Base-by-base conservation (phyloP, 208 protist species). In the Wallacemonas sp. region DNA sequence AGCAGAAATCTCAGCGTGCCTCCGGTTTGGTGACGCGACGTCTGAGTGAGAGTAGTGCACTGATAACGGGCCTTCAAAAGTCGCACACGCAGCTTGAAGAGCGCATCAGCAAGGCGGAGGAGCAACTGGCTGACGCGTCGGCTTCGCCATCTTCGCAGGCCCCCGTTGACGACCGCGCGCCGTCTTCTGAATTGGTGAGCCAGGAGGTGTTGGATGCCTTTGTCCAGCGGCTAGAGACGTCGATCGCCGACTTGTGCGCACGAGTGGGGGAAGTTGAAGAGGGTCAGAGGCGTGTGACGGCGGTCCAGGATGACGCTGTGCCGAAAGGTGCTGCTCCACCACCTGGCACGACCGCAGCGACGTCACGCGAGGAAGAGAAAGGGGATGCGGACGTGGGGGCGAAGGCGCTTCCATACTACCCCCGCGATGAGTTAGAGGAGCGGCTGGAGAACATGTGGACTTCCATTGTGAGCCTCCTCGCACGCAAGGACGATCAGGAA, bases 401-500 rank as follows among this genome's bases (percentile, higher is more conserved):
- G 36, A 41, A 6, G 14, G 36, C 36, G 5, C 59, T 31, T 12
- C n/a, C 44, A 14, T 70, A 41, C 55, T 88, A 87, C 64, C 70
- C 59, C 11, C 72, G 68, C 34, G 30, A 67, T 6, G 54, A 86
- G 63, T 53, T 94, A 15, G 88, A 95, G 56, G 77, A 79, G 56
- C 82, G 88, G 27, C 69, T 94, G 49, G 81, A 88, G 67, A 88
- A 75, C 63, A 79, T 92, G 38, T 92, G 84, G 86, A 68, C 65
- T 2, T 89, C 85, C 2, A 71, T 92, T 53, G 44, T 88, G 1
- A 68, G 66, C 17, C 71, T 91, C 19, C 73, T 92, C 30, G 53
- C 84, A 45, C 83, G 76, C 17, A 94, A 94, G 65, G 85, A 81
- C 19, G 86, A 94, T 53, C 53, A 80, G 36, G 66, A 70, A 15